Evolutionary conservation across 2,329 filamentous ascomycete species (phyloP), one percentile per base, ranked within the genome.

Genomic region (Ophiocordyceps australis): DNA sequence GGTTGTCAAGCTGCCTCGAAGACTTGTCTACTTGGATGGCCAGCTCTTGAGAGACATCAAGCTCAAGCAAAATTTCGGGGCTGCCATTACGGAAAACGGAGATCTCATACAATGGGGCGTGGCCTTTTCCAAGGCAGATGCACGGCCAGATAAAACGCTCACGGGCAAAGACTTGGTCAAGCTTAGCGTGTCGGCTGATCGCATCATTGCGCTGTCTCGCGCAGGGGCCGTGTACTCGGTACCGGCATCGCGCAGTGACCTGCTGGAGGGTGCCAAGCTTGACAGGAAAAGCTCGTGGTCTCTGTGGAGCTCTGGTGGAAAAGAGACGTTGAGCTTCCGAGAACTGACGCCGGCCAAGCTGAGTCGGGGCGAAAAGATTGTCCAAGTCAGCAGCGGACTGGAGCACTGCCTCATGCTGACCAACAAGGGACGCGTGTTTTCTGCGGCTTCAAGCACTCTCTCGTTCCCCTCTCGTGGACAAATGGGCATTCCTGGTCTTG

Each of bases 61-160:
- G 54, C 54, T 95, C 25, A 80, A 83, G 31, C 64, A 70, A 28
- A 68, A 70, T 21, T 85, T 91, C 44, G 89, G 81, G 7, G 86
- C 74, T 4, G 89, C 89, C 8, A 74, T 95, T 21, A 76, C 74
- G 5, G 85, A 94, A 45, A 73, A 75, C 33, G 89, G 89, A 4
- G 78, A 95, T 45, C 49, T 98, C 23, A 59, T 94, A 9, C 85
- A 95, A 53, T 98, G 89, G 89, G 89, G 89, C 2, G 62, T 62
- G 4, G 80, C 63, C 4, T 94, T 76, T 45, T 76, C 75, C 6
- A 60, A 65, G 28, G 60, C 68, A 5, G 57, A 68, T 17, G 65
- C 58, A 8, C 54, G 59, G 17, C 89, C 86, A 0, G 62, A 61
- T 1, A 56, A 62, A 25, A 94, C 86, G 1, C 52, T 98, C 28